Evolutionary conservation across 1,284 basidiomycete species (phyloP), one percentile per base, ranked within the genome.

Genomic region (Stygiomarasmius scandens): DNA sequence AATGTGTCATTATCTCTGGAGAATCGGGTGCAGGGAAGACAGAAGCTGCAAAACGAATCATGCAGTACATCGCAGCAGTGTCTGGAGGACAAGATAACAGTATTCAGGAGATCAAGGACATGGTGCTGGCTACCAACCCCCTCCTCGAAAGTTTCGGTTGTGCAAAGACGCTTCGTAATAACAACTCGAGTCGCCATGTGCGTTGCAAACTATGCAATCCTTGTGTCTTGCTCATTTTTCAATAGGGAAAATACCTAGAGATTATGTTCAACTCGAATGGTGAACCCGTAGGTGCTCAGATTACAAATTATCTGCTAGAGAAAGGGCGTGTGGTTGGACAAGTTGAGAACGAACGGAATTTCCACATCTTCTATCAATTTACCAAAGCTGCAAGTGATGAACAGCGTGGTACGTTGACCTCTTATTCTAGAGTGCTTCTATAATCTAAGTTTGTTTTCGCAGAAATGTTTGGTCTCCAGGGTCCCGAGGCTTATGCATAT

Each of bases 331-430:
- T 99, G 12, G 96, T 98, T 4, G 95, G 95, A 19, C 97, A 99
- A 72, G 94, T 99, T 58, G 90, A 93, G 68, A 92, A 94, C 66
- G 97, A 99, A 75, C 87, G 97, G 61, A 94, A 97, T 73, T 99
- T 99, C 74, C 97, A 99, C 72, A 97, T 99, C 63, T 99, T 99
- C 79, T 99, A 99, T 74, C 97, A 99, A 72, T 96, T 99, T 73
- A 98, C 97, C 44, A 99, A 98, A 73, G 95, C 90, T 5, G 97
- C 97, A 3, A 87, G 90, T 4, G 80, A 89, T 47, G 90, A 89
- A 54, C 94, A 98, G 74, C 85, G 95, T 73, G 92, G 93, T 92
- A 66, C 49, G 66, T 66, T 16, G 43, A 10, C 44, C 55, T 53
- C n/a, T 53, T 22, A 43, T 27, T 54, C 54, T 6, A 45, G 47